Evolutionary conservation across 164 flowering plant genomes (phyloP).

Genomic region (grape (Vitis vinifera)): ASM3070453v1 NC_081823.1:5400501-5401000

Average conservation of each 20-base stretch:
- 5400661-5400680: slow-evolving; percentile 5
- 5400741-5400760: slow-evolving; percentile 10
- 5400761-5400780: slow-evolving; percentile 6
- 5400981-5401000: slow-evolving; percentile 97
- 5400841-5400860: slow-evolving; percentile 74
- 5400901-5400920: slow-evolving; percentile 96
- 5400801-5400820: slow-evolving; percentile 29
- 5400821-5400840: slow-evolving; percentile 65
- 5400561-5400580: neutral
- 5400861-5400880: slow-evolving; percentile 87
- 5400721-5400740: slow-evolving; percentile 1
- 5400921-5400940: slow-evolving; percentile 95
- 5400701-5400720: slow-evolving; percentile 10
- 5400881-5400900: slow-evolving; percentile 70
- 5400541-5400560: no score
- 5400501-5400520: no score
- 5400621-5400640: neutral
- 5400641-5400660: slow-evolving; percentile 6
- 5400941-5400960: slow-evolving; percentile 80
- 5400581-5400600: neutral
- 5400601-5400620: no score
- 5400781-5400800: neutral
- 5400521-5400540: no score
- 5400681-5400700: neutral
- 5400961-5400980: slow-evolving; percentile 68